Percentiles rank a stretch among this genome's conserved stretches.
These are phyloP conservation scores for Soucietia sequanensis DNA, from an alignment of 805 yeast genomes.

Conservation along the genomic window DNA sequence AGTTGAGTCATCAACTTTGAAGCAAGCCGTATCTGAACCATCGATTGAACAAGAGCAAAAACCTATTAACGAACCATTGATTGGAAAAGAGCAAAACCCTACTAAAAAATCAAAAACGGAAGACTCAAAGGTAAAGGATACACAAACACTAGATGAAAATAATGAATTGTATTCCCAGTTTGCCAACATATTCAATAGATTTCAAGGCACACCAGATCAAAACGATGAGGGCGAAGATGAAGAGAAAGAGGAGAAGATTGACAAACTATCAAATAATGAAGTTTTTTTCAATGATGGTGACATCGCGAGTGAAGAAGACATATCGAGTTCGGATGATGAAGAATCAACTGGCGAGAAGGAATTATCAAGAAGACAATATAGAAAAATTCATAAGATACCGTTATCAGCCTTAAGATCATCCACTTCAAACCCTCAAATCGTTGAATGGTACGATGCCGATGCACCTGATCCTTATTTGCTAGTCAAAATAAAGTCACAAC, in stretches of 20 bases:
- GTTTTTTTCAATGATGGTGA: conserved; percentile 8
- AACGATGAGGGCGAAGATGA: conserved; percentile 19
- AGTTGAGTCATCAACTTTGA: too few relatives aligned
- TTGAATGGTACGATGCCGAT: conserved; percentile 88
- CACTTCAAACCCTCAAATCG: conserved; percentile 62
- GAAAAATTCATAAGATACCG: conserved; percentile 56
- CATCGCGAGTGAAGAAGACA: conserved; percentile 8
- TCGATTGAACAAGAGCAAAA: not conserved
- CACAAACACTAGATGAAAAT: too few relatives aligned
- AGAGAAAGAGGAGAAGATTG: too few relatives aligned
- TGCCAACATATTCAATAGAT: conserved; percentile 17
- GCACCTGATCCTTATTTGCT: conserved; percentile 73
- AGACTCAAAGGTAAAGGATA: not conserved
- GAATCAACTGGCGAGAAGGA: conserved; percentile 15
- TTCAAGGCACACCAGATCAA: conserved; percentile 26
- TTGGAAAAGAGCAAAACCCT: not conserved
- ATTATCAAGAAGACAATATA: conserved; percentile 50
- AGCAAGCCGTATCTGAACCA: too few relatives aligned
- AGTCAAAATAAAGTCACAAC: conserved; percentile 60
- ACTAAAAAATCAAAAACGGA: not conserved
- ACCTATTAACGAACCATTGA: not conserved
- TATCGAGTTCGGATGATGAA: conserved; percentile 12
- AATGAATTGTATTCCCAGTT: conserved; percentile 16
- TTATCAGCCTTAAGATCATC: conserved; percentile 65
- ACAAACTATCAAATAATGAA: conserved; percentile 8